phyloP scores from a whole-genome alignment of 805 yeast species.

The Babjeviella inositovora region DNA sequence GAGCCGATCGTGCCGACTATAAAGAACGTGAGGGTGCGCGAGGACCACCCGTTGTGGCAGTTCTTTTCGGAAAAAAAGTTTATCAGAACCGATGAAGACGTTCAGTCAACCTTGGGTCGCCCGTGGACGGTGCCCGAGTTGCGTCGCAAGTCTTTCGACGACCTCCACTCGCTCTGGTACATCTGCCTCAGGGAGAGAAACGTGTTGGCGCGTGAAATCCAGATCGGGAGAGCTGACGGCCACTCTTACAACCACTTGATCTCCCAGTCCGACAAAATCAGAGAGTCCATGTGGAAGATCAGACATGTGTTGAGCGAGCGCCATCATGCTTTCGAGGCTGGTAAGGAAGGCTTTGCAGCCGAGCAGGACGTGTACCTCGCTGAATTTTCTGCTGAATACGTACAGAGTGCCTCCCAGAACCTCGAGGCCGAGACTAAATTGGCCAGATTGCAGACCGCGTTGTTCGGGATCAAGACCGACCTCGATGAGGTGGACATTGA shows the following conservation, averaged over 20 bases:
- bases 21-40: constrained; percentile 53
- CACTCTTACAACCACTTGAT: not conserved
- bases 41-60: constrained; percentile 91
- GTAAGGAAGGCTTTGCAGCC: constrained; percentile 24
- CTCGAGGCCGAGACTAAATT: too few species aligned
- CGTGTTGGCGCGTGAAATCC: constrained; percentile 56
- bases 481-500: constrained; percentile 44
- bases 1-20: constrained; percentile 80
- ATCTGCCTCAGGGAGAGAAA: constrained; percentile 74
- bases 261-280: constrained; percentile 20
- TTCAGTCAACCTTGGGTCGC: constrained; percentile 41
- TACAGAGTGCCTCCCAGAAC: too few species aligned
- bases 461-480: constrained; percentile 73
- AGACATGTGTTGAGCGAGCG: constrained; percentile 83
- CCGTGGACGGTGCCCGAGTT: constrained; percentile 83
- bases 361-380: constrained; percentile 30
- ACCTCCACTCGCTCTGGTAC: constrained; percentile 86
- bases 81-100: constrained; percentile 39
- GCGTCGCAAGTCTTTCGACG: constrained; percentile 83
- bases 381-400: too few species aligned
- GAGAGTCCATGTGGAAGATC: constrained; percentile 61
- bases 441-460: constrained; percentile 64
- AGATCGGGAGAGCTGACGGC: constrained; percentile 22
- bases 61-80: constrained; percentile 57
- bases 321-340: constrained; percentile 51